Evolutionary conservation across 805 yeast species (phyloP).

Genomic region (Clavispora vitiphila): DNA sequence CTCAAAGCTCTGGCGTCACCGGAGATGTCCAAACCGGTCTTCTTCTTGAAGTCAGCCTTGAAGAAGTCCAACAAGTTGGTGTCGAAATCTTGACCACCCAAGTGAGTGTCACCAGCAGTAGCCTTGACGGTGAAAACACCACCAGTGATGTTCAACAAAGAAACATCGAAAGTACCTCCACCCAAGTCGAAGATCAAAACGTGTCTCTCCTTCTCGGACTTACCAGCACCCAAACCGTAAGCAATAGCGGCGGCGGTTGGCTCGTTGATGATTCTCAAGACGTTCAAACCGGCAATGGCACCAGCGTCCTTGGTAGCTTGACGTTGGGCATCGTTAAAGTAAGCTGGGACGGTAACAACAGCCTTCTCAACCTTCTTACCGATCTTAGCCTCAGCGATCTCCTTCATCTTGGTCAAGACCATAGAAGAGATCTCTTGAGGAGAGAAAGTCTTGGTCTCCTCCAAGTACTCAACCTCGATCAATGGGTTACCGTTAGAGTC

Average conservation of each 20-base stretch:
- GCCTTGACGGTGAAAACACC: slow-evolving; percentile 47
- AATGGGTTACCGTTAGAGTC: slow-evolving; percentile 26
- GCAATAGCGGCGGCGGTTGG: slow-evolving; percentile 46
- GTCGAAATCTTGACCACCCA: slow-evolving; percentile 98
- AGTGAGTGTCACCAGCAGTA: slow-evolving; percentile 92
- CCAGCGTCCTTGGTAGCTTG: slow-evolving; percentile 95
- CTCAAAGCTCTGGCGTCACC: slow-evolving; percentile 82
- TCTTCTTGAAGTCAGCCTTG: slow-evolving; percentile 90
- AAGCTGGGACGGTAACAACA: slow-evolving; percentile 90
- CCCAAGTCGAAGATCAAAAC: slow-evolving; percentile 46
- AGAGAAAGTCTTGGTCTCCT: slow-evolving; percentile 29
- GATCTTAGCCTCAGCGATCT: slow-evolving; percentile 68
- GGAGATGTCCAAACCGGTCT: slow-evolving; percentile 79
- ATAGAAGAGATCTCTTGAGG: slow-evolving; percentile 29
- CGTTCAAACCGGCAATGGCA: slow-evolving; percentile 84
- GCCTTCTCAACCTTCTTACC: slow-evolving; percentile 77
- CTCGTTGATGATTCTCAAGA: slow-evolving; percentile 84
- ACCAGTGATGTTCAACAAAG: slow-evolving; percentile 42
- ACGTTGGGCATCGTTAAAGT: slow-evolving; percentile 90
- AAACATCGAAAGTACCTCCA: slow-evolving; percentile 49
- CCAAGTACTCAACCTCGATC: slow-evolving; percentile 28
- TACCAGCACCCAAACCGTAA: slow-evolving; percentile 49
- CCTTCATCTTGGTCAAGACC: slow-evolving; percentile 30
- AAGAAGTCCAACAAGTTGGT: slow-evolving; percentile 84
- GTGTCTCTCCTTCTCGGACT: slow-evolving; percentile 58